phyloP scores from a whole-genome alignment of 1,284 basidiomycete species.

The Tilletia horrida region DNA sequence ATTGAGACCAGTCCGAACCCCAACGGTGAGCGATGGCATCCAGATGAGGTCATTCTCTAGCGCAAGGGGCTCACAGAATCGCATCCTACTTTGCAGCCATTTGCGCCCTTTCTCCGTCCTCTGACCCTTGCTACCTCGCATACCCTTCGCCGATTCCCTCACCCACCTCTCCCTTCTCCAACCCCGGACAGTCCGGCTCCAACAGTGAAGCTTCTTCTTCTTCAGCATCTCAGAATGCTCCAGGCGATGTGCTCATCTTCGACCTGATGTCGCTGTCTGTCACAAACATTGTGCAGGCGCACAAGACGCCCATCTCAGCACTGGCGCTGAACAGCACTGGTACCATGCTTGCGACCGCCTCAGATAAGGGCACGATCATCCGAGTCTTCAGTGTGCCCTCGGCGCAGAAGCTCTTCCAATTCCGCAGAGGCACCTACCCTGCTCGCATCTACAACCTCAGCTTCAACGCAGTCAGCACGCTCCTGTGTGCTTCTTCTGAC shows the following conservation, averaged over 20 bases:
- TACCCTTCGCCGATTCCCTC: constrained; percentile 92
- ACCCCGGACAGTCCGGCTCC: constrained; percentile 40
- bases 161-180: constrained; percentile 62
- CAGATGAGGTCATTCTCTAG: background rate
- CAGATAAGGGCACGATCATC: constrained; percentile 95
- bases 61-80: background rate
- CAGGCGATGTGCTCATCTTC: constrained; percentile 61
- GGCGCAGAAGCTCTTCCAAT: constrained; percentile 91
- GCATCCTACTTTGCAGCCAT: constrained; percentile 64
- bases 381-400: constrained; percentile 87
- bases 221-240: constrained; percentile 64
- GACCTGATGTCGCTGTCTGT: constrained; percentile 86
- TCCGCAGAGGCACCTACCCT: constrained; percentile 81
- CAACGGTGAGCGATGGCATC: constrained; percentile 63
- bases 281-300: constrained; percentile 92
- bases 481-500: constrained; percentile 85
- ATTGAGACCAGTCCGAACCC: constrained; percentile 96
- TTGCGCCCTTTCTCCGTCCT: constrained; percentile 88
- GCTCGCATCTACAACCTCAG: constrained; percentile 85
- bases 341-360: constrained; percentile 86
- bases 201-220: constrained; percentile 59
- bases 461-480: constrained; percentile 78
- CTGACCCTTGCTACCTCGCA: constrained; percentile 90
- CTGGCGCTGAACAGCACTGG: constrained; percentile 82
- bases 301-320: constrained; percentile 87